Conservation (phyloP, 495 filamentous ascomycete species). For the Lichenothelia convexa region DNA sequence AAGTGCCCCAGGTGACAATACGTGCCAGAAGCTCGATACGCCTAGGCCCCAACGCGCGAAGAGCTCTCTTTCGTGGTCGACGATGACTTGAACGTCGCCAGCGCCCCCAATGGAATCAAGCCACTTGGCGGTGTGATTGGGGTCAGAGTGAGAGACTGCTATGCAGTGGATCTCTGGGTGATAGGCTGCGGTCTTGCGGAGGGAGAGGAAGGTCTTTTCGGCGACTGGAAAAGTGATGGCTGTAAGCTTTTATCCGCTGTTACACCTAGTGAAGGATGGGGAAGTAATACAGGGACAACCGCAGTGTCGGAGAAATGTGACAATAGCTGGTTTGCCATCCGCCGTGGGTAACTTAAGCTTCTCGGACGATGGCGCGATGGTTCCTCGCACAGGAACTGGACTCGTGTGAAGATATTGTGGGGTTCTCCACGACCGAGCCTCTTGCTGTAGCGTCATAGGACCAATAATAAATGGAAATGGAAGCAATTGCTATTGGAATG, state of each 20-base stretch:
- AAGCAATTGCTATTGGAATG: too few species aligned
- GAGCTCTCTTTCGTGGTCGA: conserved; percentile 31
- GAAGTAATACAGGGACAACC: conserved; percentile 33
- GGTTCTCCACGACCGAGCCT: conserved; percentile 8
- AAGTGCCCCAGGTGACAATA: conserved; percentile 26
- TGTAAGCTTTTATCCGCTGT: background rate
- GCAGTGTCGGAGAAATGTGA: conserved; percentile 42
- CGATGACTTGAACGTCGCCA: conserved; percentile 29
- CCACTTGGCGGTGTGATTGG: conserved; percentile 34
- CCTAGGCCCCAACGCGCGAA: conserved; percentile 39
- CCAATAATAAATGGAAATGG: too few species aligned
- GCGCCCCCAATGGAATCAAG: conserved; percentile 32
- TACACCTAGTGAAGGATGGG: conserved; percentile 3
- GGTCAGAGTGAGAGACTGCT: conserved; percentile 38
- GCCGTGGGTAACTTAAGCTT: conserved; percentile 26
- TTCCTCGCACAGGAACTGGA: conserved; percentile 3
- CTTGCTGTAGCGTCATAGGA: conserved; percentile 9
- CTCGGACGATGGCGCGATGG: conserved; percentile 26
- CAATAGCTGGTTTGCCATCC: conserved; percentile 27
- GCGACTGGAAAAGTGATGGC: conserved; percentile 30
- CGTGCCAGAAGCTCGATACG: conserved; percentile 31
- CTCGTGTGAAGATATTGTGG: background rate
- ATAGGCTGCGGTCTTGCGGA: conserved; percentile 26
- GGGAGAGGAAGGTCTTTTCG: conserved; percentile 36
- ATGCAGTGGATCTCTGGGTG: conserved; percentile 35